phyloP scores from a whole-genome alignment of 2,329 filamentous ascomycete genomes.

The Penicillium sp. region DNA sequence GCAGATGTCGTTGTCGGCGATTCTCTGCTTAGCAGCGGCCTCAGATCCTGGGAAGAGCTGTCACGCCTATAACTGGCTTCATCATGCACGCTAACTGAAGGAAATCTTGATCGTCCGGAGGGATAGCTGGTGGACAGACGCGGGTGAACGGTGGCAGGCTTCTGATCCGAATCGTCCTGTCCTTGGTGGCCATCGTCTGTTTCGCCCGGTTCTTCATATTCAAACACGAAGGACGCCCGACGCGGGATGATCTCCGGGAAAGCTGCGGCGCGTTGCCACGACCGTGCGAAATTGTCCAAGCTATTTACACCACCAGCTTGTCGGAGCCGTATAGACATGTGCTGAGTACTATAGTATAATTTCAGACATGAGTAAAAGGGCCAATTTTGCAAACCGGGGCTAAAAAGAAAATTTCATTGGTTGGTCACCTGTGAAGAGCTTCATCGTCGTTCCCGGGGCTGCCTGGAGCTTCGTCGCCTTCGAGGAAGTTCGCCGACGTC shows the following conservation, averaged over 20 bases:
- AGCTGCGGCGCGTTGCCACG: constrained; percentile 83
- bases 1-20: constrained; percentile 7
- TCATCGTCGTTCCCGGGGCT: constrained; percentile 13
- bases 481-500: constrained; percentile 5
- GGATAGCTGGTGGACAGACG: constrained; percentile 6
- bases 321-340: constrained; percentile 45
- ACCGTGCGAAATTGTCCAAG: constrained; percentile 87
- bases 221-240: constrained; percentile 66
- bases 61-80: background rate
- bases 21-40: constrained; percentile 16
- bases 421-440: constrained; percentile 17
- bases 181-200: constrained; percentile 34
- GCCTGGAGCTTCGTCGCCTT: constrained; percentile 1
- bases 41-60: constrained; percentile 13
- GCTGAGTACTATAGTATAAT: constrained; percentile 26
- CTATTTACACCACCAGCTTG: constrained; percentile 89
- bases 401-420: background rate
- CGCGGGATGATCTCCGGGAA: constrained; percentile 86
- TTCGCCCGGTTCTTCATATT: constrained; percentile 43
- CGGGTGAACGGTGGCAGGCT: background rate
- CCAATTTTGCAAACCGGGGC: background rate
- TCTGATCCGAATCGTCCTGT: constrained; percentile 18
- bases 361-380: background rate
- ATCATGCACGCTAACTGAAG: constrained; percentile 3
- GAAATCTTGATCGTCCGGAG: constrained; percentile 8